Evolutionary conservation across 176 grass and related monocot genomes (phyloP), one percentile per base, ranked within the genome.

Genomic region (Carex kokanica): DNA sequence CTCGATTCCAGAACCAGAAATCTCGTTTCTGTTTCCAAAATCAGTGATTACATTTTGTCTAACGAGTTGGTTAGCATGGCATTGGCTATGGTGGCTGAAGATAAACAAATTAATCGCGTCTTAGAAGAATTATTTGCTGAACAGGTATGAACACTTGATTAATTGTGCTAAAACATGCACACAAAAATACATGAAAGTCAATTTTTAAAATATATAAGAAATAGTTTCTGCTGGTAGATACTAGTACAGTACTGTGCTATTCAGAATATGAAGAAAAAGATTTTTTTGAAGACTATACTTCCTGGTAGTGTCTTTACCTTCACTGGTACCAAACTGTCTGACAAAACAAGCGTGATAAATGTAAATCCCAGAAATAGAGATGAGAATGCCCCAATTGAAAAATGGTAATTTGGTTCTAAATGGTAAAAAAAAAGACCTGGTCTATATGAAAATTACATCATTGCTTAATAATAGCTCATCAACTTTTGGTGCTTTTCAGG

Each of bases 61-160:
- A 98, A 95, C 86, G 96, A 98, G 64, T 90, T 98, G 66, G 96
- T 98, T 64, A 98, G 96, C 68, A 98, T 98, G 96, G 96, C 96
- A 45, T 80, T 98, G 81, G 93, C 96, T 88, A 98, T 98, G 96
- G 96, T 98, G 77, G 96, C 93, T 45, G 96, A 98, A 87, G 96
- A 98, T 82, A 95, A 98, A 86, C 96, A 98, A 90, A 98, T 95
- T 75, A 98, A 98, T 74, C 88, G 91, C 65, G 96, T 98, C 65
- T 90, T 98, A 20, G 96, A 98, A 78, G 96, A 98, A 66, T 92
- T 95, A 57, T 98, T 98, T 65, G 93, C 96, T 23, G 93, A 95
- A 88, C 89, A 95, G 92, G 96, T 98, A 98, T 18, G 8, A 3
- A 53, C 4, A 51, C 20, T 74, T 52, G 8, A 53, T 51, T 74